Evolutionary conservation across 106 monocot genomes (phyloP), one percentile per base, ranked within the genome.

Genomic region (Apostasia ramifera): DNA sequence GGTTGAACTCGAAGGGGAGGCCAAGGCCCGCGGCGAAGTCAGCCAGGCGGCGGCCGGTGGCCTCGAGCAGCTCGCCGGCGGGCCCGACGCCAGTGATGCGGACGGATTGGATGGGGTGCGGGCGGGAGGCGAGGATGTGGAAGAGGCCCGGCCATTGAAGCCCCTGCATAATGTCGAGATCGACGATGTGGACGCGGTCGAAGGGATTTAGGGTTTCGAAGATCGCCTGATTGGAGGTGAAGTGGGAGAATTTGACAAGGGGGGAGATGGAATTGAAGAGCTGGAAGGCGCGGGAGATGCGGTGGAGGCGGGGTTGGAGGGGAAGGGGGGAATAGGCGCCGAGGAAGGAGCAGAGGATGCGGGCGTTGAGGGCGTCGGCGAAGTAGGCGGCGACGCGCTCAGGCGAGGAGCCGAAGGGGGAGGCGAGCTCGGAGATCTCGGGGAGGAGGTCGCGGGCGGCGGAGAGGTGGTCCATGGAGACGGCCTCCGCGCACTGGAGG

Each of bases 371-470:
- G 1, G 88, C 88, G 49, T 88, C 84, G 76, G 79, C 58, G 84
- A 88, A 88, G 79, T 88, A 88, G 9, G 88, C 84, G 26, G 83
- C 80, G 11, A 88, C 78, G 59, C 87, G 83, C 73, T 88, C 78
- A 40, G 78, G 75, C 0, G 84, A 76, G 46, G 87, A 81, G 4
- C 83, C 87, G 66, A 81, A 88, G 2, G 87, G 87, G 40, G 83
- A 88, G 44, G 81, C 68, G 1, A 88, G 75, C 53, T 74, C 67
- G 11, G 71, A 72, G 78, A 88, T 74, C 53, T 81, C 81, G 8
- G 78, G 84, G 39, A 88, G 76, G 10, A 88, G 72, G 44, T 78
- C 66, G 10, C 52, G 53, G 40, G 83, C 81, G 45, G 57, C 59
- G 4, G 47, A 38, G 15, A 83, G 78, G 2, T 69, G 64, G 64